phyloP scores from a whole-genome alignment of 2,329 filamentous ascomycete species.

The Fusarium dlaminii region DNA sequence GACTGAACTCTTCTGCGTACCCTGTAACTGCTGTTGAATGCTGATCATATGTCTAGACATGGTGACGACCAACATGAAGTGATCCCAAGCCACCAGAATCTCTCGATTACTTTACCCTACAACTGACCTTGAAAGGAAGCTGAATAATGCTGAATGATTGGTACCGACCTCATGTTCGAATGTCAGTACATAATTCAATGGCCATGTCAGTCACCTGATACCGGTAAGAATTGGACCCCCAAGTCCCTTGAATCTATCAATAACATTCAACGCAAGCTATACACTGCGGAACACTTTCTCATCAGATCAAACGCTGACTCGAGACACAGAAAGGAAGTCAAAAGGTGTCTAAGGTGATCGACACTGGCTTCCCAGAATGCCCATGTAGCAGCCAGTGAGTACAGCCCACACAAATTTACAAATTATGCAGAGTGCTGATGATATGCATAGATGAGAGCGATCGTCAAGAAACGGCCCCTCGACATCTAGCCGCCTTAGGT shows the following conservation, averaged over 20 bases:
- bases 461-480: no score
- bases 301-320: background rate
- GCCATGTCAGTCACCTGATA: background rate
- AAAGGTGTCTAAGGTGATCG: no score
- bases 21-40: no score
- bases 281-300: background rate
- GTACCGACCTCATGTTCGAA: background rate
- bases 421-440: background rate
- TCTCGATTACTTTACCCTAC: background rate
- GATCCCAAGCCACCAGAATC: no score
- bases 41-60: background rate
- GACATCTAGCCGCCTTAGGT: background rate
- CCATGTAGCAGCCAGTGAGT: background rate
- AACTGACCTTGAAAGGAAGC: background rate
- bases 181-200: no score
- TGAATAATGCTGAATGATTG: accelerated
- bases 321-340: background rate
- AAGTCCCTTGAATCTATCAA: background rate
- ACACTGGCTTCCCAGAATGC: background rate
- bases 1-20: accelerated
- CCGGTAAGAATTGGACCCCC: accelerated
- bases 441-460: background rate
- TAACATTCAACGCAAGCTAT: background rate
- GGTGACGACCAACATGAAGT: background rate
- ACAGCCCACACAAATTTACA: accelerated